Evolutionary conservation across 257 asterid species (phyloP).

Genomic region (Buddleja alternifolia): DNA sequence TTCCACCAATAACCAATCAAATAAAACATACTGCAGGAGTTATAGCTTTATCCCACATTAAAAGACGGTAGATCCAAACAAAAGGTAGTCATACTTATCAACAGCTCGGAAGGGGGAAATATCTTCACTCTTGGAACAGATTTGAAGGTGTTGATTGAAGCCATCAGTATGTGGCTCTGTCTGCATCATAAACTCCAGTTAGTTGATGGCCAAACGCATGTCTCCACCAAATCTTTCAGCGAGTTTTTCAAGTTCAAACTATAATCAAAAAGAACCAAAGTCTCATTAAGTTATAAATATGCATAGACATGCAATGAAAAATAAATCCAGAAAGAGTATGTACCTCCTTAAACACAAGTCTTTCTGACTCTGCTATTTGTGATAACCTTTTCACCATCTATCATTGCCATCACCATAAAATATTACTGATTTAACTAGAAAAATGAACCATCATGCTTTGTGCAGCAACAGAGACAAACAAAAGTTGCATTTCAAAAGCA

Average conservation of each 20-base stretch:
- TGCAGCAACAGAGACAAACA: constrained; percentile 30
- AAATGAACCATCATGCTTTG: constrained; percentile 18
- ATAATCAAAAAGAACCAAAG: constrained; percentile 27
- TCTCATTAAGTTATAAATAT: no score
- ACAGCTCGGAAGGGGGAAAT: constrained; percentile 98
- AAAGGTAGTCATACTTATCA: constrained; percentile 70
- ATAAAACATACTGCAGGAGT: not conserved
- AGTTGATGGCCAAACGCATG: constrained; percentile 94
- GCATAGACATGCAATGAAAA: not conserved
- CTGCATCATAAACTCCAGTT: constrained; percentile 94
- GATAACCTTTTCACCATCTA: constrained; percentile 93
- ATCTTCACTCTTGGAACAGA: constrained; percentile 94
- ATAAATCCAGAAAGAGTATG: constrained; percentile 17
- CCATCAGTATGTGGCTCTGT: constrained; percentile 94
- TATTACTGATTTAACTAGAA: constrained; percentile 30
- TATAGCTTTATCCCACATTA: constrained; percentile 11
- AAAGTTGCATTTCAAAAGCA: not conserved
- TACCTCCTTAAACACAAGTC: constrained; percentile 87
- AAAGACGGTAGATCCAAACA: no score
- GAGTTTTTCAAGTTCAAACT: constrained; percentile 95
- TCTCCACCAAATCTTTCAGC: constrained; percentile 93
- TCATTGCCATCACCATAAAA: constrained; percentile 27
- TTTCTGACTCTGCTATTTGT: constrained; percentile 81
- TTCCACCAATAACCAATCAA: constrained; percentile 1
- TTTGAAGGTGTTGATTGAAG: constrained; percentile 80